Evolutionary conservation across 129 eudicot genomes (phyloP), one percentile per base, ranked within the genome.

Genomic region (Tagetes patula): DNA sequence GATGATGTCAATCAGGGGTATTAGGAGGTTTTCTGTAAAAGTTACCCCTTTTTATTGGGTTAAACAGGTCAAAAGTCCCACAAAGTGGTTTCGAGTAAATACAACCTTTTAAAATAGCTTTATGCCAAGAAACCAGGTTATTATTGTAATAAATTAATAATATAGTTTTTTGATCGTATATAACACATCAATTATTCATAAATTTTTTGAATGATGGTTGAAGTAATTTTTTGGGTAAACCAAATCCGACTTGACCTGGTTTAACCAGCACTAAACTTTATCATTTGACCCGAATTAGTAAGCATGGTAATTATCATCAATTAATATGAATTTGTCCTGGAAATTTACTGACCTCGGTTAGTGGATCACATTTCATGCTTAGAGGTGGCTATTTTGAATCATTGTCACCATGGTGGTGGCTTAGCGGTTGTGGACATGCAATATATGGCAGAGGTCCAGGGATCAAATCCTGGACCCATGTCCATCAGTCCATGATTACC

Each of bases 1-100:
- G 50, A 74, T 49, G 50, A 63, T 20, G 52, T 14, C 48, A 59
- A 32, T 73, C 62, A 63, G 41, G 64, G 43, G 64, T 30, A 34
- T 65, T 60, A 14, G 42, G 79, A 64, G 5, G 14, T 20, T 69
- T 38, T 63, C 13, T 30, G 1, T 64, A 5, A 3, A 50, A 43
- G 42, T 39, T 48, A 47, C 50, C 41, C 36, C 27, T 20, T 20
- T 20, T 20, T 20, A 20, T 20, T 20, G 27, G 27, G 27, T 20
- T 20, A 20, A 20, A 20, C 27, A 20, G 27, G 27, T 20, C 27
- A 20, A 20, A 20, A 20, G 2, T 52, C 12, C n/a, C 30, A 1
- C 20, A 31, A 71, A 71, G 42, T 42, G 67, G 11, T 55, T 56
- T 55, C 13, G 32, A 52, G 54, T 56, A 39, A 12, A 7, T 41